Conservation (phyloP, 202 grass and related monocot genomes). For the Carex arenaria region DNA sequence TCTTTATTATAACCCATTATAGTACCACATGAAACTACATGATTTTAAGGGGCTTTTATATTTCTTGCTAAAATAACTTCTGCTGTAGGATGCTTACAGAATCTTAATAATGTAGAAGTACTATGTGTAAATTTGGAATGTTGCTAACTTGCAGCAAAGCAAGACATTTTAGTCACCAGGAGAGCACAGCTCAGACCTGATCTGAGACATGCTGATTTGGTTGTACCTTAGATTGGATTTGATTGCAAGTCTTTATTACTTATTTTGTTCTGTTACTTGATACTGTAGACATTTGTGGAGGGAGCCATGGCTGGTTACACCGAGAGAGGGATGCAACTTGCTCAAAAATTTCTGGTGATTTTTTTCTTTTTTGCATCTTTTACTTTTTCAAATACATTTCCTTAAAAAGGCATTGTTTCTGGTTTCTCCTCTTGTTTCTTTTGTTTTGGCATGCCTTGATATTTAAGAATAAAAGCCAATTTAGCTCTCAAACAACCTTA, state of each 20-base stretch:
- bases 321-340: too few species aligned
- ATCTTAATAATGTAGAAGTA: not conserved
- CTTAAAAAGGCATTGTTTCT: not conserved
- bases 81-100: not conserved
- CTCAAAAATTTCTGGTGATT: slow-evolving; percentile 32
- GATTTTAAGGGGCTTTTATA: not conserved
- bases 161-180: not conserved
- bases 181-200: not conserved
- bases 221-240: not conserved
- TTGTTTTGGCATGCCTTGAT: not conserved
- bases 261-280: not conserved
- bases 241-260: not conserved
- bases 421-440: not conserved
- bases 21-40: not conserved
- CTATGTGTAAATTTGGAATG: not conserved
- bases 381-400: not conserved
- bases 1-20: not conserved
- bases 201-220: not conserved
- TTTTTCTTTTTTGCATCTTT: not conserved
- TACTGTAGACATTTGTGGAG: slow-evolving; percentile 64
- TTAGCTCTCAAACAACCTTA: not conserved
- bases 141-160: not conserved
- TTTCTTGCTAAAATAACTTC: not conserved
- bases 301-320: slow-evolving; percentile 51
- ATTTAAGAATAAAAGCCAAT: not conserved